Evolutionary conservation across 768 basidiomycete genomes (phyloP), one percentile per base, ranked within the genome.

Genomic region (Hygrocybe punicea): DNA sequence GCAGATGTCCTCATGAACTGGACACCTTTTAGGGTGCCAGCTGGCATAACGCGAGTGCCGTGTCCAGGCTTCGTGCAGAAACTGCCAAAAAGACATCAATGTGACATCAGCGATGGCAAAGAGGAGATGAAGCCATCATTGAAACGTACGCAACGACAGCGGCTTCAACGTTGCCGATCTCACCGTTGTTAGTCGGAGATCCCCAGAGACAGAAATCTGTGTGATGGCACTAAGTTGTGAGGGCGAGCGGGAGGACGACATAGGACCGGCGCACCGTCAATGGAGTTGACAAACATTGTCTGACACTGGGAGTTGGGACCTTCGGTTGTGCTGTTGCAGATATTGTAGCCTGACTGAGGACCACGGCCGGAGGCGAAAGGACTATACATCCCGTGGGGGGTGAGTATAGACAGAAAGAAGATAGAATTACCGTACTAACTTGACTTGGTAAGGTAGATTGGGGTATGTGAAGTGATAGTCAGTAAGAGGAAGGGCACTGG

Each of bases 171-270:
- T 87, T 81, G 36, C 83, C 87, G 54, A 93, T 85, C 19, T 75
- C 72, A 14, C 80, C 79, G 60, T 75, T 71, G 2, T 74, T 51
- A 25, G 51, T 40, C 21, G 66, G 75, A 11, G 88, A 85, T 11
- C 78, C 85, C 81, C 83, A 90, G 2, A 89, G 61, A 56, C 88
- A 90, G 67, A 87, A 89, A 63, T 91, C 88, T 71, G 84, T 42
- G 16, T 29, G 8, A 42, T 19, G 6, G 6, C 65, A 1, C 71
- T 71, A 17, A 54, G 56, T 52, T 49, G 39, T 34, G 34, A 9
- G 11, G 7, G 16, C 6, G 11, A 23, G 2, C 5, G 48, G 46
- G 60, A 7, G 35, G 17, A 25, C 49, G 13, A 23, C 37, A 42
- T 35, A 34, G 9, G 34, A 49, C 3, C 2, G 19, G 58, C 66